These are phyloP conservation scores for Oemleria cerasiformis DNA, from an alignment of 306 rosid species.

Conservation along the genomic window DNA sequence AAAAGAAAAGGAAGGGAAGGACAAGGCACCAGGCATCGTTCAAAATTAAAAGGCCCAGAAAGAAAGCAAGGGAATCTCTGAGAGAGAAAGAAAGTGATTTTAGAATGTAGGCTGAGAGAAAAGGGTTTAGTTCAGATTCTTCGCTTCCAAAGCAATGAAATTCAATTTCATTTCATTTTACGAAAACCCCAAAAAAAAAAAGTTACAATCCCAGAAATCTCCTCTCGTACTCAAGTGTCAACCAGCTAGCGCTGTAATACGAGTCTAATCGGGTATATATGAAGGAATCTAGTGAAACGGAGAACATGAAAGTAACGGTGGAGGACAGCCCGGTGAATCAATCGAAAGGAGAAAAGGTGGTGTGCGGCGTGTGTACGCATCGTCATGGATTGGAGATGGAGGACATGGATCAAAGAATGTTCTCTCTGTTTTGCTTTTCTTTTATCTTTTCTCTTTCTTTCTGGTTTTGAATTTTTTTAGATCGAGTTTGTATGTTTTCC, in stretches of 20 bases:
- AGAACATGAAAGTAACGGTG: conserved; percentile 62
- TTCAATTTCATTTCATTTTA: neutral
- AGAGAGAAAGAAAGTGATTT: conserved; percentile 49
- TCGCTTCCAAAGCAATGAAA: conserved; percentile 84
- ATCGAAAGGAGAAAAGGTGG: conserved; percentile 8
- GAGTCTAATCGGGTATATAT: neutral
- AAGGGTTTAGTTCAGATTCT: conserved; percentile 49
- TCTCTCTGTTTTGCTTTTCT: conserved; percentile 1
- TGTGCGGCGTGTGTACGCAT: conserved; percentile 36
- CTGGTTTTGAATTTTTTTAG: neutral
- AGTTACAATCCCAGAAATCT: too few relatives aligned
- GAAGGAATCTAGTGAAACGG: conserved; percentile 76
- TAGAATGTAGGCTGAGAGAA: neutral
- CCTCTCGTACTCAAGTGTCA: too few relatives aligned
- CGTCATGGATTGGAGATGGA: conserved; percentile 19
- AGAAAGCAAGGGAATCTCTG: conserved; percentile 51
- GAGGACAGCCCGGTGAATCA: conserved; percentile 43
- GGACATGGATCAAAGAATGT: conserved; percentile 8
- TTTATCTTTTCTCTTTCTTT: conserved; percentile 11
- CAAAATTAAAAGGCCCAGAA: conserved; percentile 36
- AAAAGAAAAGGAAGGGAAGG: conserved; percentile 41
- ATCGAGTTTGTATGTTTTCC: conserved; percentile 27
- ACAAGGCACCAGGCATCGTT: conserved; percentile 49
- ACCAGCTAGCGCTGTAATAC: too few relatives aligned
- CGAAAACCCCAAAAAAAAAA: neutral